Evolutionary conservation across 2,329 filamentous ascomycete genomes (phyloP).

Genomic region (Colletotrichum sp.): DNA sequence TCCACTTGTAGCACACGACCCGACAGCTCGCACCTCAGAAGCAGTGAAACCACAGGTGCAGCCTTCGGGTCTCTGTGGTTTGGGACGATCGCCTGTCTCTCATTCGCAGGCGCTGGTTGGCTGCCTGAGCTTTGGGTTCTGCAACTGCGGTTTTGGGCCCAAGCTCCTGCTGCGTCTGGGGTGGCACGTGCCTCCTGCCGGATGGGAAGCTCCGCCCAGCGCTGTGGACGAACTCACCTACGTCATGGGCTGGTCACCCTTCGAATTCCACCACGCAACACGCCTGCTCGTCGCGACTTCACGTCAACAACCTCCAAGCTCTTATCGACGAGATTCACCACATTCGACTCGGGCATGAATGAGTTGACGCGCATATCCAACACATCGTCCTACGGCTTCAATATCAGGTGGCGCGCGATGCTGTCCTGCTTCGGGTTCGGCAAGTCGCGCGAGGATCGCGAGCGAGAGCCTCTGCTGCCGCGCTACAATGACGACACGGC

Average conservation of each 20-base stretch:
- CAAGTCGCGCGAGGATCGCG: slow-evolving; percentile 54
- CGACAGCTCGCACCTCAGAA: not conserved
- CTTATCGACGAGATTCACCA: not conserved
- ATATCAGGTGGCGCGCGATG: slow-evolving; percentile 35
- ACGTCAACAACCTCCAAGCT: not conserved
- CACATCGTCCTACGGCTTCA: not conserved
- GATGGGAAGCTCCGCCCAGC: not conserved
- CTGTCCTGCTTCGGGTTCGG: slow-evolving; percentile 70
- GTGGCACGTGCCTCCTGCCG: not conserved
- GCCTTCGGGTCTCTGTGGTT: not conserved
- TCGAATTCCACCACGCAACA: not conserved
- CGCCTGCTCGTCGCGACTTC: not conserved
- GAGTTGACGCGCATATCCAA: not conserved
- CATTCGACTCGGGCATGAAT: not conserved
- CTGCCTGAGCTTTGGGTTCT: not conserved
- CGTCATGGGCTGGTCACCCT: slow-evolving; percentile 6
- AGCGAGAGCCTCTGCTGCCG: slow-evolving; percentile 81
- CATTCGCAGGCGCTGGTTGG: not conserved
- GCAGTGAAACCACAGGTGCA: not conserved
- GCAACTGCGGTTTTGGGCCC: not conserved
- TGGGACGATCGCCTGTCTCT: not conserved
- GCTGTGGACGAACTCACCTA: not conserved
- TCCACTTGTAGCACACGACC: not conserved
- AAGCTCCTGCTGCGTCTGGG: not conserved
- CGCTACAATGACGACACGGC: slow-evolving; percentile 83